A percentile compares a stretch with the other conserved stretches of the same genome.
These are phyloP conservation scores for Nannochloropsis oceanica DNA, from an alignment of 108 stramenopile species.

Conservation along the genomic window DNA sequence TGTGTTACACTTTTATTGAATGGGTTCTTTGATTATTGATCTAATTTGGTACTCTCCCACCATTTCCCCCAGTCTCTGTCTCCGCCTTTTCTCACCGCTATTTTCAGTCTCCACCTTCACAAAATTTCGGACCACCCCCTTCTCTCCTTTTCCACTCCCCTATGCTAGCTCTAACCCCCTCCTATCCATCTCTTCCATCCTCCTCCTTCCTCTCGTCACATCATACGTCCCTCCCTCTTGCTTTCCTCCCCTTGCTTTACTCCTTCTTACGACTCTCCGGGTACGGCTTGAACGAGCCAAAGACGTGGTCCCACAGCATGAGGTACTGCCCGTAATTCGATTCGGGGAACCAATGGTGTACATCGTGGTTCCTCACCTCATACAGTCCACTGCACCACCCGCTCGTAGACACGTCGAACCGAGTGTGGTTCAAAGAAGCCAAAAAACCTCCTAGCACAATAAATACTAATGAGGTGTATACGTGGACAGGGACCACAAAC, in stretches of 20 bases:
- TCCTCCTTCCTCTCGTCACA: too few species aligned
- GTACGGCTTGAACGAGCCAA: slow-evolving; percentile 60
- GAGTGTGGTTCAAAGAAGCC: slow-evolving; percentile 88
- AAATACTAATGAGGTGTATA: slow-evolving; percentile 43
- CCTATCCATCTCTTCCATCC: too few species aligned
- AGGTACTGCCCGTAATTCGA: slow-evolving; percentile 94
- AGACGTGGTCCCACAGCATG: slow-evolving; percentile 81
- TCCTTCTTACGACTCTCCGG: slow-evolving; percentile 6
- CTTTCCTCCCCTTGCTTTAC: neutral
- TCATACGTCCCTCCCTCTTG: too few species aligned
- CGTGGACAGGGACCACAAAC: slow-evolving; percentile 50
- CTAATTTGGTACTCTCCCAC: neutral
- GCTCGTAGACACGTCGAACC: slow-evolving; percentile 54
- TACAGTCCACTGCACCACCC: slow-evolving; percentile 35
- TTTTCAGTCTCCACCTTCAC: neutral
- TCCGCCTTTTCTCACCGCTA: neutral
- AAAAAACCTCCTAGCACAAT: slow-evolving; percentile 63
- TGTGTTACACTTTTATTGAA: too few species aligned
- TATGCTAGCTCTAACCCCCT: too few species aligned
- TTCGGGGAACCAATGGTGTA: slow-evolving; percentile 88
- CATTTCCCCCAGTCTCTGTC: neutral
- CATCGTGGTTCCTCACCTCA: slow-evolving; percentile 69
- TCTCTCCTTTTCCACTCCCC: too few species aligned
- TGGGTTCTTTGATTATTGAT: neutral
- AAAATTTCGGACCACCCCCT: too few species aligned